Conservation (phyloP, 805 yeast species). For the Kodamaea kaohsiungensis region DNA sequence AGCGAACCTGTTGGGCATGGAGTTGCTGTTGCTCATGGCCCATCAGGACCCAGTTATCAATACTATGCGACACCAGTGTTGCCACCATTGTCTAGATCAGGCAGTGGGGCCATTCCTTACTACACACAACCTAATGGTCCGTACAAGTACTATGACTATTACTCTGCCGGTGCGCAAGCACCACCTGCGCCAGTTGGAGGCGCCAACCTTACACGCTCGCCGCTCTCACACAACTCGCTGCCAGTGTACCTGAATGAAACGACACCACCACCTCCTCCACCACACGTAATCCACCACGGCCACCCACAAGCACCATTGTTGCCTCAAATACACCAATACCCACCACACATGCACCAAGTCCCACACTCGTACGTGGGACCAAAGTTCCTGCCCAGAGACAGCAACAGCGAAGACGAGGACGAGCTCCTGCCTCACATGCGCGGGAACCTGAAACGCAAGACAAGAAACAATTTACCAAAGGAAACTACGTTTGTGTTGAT, state of each 20-base stretch:
- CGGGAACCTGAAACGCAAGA: conserved; percentile 27
- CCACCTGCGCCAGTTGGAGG: not conserved
- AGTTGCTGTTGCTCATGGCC: too few species aligned
- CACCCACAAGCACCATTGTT: conserved; percentile 6
- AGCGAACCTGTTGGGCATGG: not conserved
- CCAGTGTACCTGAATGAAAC: conserved; percentile 13
- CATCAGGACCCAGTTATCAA: not conserved
- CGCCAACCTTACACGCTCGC: conserved; percentile 6
- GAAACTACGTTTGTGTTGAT: conserved; percentile 72
- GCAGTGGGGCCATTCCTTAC: not conserved
- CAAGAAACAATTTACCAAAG: conserved; percentile 75
- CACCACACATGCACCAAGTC: conserved; percentile 2
- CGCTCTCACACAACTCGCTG: conserved; percentile 12
- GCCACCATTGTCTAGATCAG: not conserved
- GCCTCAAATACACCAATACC: conserved; percentile 6
- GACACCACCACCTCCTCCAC: conserved; percentile 12
- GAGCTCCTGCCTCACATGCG: conserved; percentile 7
- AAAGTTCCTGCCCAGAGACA: not conserved
- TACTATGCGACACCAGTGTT: not conserved
- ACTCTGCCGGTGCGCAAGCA: not conserved
- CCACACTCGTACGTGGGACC: not conserved
- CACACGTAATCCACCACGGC: not conserved
- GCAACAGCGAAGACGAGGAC: conserved; percentile 5
- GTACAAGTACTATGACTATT: conserved; percentile 16
- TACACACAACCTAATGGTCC: conserved; percentile 8